Conservation (phyloP, 176 grass and related monocot genomes). For the Coix lacrymajobi region DNA sequence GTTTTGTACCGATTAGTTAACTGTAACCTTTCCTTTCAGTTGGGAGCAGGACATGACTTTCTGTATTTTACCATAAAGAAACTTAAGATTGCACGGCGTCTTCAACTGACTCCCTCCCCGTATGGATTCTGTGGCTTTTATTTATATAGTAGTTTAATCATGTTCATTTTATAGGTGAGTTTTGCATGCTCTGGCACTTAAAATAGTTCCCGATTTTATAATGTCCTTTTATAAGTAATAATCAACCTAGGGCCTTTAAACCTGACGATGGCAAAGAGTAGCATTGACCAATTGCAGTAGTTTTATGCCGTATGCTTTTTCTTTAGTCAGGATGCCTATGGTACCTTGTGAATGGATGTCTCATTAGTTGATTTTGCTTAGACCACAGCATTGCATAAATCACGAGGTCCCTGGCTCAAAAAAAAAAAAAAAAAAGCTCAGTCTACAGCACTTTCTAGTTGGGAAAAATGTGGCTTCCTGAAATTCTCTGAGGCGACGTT, state of each 20-base stretch:
- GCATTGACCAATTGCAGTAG: neutral
- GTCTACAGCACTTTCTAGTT: too few species aligned
- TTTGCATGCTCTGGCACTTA: neutral
- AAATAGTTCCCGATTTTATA: neutral
- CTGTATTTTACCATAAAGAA: neutral
- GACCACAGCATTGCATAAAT: too few species aligned
- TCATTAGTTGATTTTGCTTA: too few species aligned
- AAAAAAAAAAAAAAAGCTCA: too few species aligned
- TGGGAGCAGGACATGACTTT: neutral
- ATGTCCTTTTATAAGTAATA: neutral
- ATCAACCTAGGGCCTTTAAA: neutral
- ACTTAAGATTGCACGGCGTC: neutral
- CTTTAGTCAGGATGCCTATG: neutral
- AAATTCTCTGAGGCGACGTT: too few species aligned
- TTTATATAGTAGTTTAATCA: neutral
- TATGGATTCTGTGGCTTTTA: neutral
- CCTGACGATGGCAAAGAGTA: neutral
- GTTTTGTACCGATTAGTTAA: neutral
- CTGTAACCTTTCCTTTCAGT: neutral
- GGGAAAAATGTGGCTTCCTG: too few species aligned
- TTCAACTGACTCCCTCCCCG: neutral
- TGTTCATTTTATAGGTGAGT: neutral
- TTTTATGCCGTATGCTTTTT: neutral
- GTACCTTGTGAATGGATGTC: too few species aligned
- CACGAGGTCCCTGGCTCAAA: too few species aligned